Evolutionary conservation across 768 basidiomycete genomes (phyloP), one percentile per base, ranked within the genome.

Genomic region (Podaxis sp.): DNA sequence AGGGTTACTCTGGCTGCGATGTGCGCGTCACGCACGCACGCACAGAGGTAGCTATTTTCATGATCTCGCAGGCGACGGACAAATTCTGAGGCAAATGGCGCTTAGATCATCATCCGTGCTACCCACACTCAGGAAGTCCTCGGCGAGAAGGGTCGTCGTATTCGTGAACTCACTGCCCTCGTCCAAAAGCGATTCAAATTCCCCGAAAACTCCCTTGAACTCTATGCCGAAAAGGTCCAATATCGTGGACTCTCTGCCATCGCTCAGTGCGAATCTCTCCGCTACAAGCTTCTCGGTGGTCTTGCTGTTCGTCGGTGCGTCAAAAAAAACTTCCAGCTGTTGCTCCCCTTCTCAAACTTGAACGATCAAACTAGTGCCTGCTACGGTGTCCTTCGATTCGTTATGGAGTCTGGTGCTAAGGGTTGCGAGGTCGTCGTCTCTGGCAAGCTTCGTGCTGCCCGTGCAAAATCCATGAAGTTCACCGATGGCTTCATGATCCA

Each of bases 401-500:
- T 99, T 70, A 99, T 99, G 97, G 97, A 99, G 82, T 98, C 96
- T 63, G 93, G 93, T 70, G 97, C 97, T 69, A 99, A 99, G 82
- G 97, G 97, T 77, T 98, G 96, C 74, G 97, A 99, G 79, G 97
- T 99, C 66, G 94, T 99, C 74, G 96, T 99, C 67, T 99, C 96
- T 66, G 97, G 97, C 75, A 99, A 99, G 80, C 94, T 99, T 74
- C 95, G 97, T 75, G 97, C 96, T 68, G 97, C 97, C 68, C 95
- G 96, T 85, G 97, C 97, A 73, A 99, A 99, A 82, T 93, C 95
- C 20, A 99, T 99, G 97, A 99, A 99, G 80, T 99, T 99, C 83
- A 98, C 96, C 74, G 97, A 99, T 73, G 97, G 97, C 60, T 98
- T 98, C 90, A 95, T 95, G 93, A 93, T 95, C 73, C 93, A 95